Evolutionary conservation across 2,329 filamentous ascomycete species (phyloP).

Genomic region (Dactylonectria macrodidyma): DNA sequence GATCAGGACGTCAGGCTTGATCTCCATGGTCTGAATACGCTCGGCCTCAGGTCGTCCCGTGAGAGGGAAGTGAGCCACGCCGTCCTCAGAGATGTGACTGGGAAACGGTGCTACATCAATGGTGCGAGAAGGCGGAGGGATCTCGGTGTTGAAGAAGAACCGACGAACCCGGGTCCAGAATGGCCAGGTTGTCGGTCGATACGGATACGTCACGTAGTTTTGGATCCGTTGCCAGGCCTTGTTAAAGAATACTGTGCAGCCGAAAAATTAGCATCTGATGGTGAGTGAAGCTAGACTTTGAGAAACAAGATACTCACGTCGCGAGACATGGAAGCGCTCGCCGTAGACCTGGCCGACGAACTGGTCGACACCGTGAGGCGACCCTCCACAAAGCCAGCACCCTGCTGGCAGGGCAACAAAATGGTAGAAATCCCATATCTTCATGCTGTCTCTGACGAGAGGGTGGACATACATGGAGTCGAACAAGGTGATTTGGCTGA

Average conservation of each 20-base stretch:
- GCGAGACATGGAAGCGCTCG: slow-evolving; percentile 44
- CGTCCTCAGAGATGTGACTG: slow-evolving; percentile 47
- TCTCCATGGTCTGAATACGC: slow-evolving; percentile 46
- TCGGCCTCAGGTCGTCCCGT: slow-evolving; percentile 44
- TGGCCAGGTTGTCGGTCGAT: slow-evolving; percentile 46
- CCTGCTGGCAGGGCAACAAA: slow-evolving; percentile 36
- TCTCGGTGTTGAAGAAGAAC: slow-evolving; percentile 50
- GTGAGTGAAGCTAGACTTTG: neutral
- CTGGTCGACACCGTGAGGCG: slow-evolving; percentile 28
- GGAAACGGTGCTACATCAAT: slow-evolving; percentile 55
- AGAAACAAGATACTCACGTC: slow-evolving; percentile 32
- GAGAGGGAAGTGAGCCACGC: slow-evolving; percentile 52
- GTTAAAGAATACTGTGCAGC: slow-evolving; percentile 50
- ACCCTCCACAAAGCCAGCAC: slow-evolving; percentile 30
- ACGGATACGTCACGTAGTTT: slow-evolving; percentile 53
- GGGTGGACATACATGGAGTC: slow-evolving; percentile 60
- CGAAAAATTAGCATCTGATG: neutral
- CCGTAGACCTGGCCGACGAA: slow-evolving; percentile 45
- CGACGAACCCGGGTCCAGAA: slow-evolving; percentile 50
- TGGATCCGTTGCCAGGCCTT: slow-evolving; percentile 54
- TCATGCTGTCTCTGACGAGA: slow-evolving; percentile 36
- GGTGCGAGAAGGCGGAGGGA: slow-evolving; percentile 35
- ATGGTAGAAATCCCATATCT: slow-evolving; percentile 30
- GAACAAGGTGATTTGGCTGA: slow-evolving; percentile 57
- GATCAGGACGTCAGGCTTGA: slow-evolving; percentile 55